Conservation (phyloP, 768 basidiomycete species). For the Epithele typhae region DNA sequence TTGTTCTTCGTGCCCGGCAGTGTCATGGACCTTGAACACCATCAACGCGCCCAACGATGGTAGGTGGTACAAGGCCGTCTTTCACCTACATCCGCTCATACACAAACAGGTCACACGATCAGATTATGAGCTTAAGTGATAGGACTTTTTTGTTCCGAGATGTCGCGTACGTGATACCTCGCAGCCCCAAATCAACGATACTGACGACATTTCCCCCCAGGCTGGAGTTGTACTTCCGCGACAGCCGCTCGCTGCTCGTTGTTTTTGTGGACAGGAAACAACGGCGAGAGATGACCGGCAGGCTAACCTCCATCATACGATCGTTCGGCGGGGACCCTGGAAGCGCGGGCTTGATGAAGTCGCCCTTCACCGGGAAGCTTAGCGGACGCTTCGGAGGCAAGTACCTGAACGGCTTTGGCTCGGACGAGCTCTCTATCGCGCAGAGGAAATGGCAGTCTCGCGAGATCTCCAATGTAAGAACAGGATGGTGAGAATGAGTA, state of each 20-base stretch:
- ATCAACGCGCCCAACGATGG: constrained; percentile 82
- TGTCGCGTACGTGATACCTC: constrained; percentile 61
- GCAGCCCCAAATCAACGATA: background rate
- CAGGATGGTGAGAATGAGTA: too few species aligned
- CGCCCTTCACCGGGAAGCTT: constrained; percentile 51
- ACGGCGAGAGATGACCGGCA: constrained; percentile 54
- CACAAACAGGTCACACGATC: constrained; percentile 67
- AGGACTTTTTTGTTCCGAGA: constrained; percentile 88
- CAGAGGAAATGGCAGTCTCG: constrained; percentile 84
- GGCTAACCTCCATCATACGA: constrained; percentile 42
- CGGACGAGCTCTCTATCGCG: constrained; percentile 64
- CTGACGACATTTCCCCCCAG: constrained; percentile 33
- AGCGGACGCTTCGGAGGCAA: constrained; percentile 36
- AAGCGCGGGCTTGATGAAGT: constrained; percentile 49
- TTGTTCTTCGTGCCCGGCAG: constrained; percentile 85
- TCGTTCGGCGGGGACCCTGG: constrained; percentile 30
- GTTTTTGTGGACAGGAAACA: constrained; percentile 72
- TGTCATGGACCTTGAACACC: constrained; percentile 72
- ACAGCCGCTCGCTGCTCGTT: constrained; percentile 81
- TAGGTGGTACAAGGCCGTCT: constrained; percentile 28
- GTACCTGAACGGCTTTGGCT: constrained; percentile 43
- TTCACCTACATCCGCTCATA: background rate
- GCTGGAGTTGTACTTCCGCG: constrained; percentile 89
- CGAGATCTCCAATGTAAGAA: constrained; percentile 81
- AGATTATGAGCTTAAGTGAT: constrained; percentile 74